Base-by-base conservation (phyloP, 441 rosid species). In the Erodium trifolium region DNA sequence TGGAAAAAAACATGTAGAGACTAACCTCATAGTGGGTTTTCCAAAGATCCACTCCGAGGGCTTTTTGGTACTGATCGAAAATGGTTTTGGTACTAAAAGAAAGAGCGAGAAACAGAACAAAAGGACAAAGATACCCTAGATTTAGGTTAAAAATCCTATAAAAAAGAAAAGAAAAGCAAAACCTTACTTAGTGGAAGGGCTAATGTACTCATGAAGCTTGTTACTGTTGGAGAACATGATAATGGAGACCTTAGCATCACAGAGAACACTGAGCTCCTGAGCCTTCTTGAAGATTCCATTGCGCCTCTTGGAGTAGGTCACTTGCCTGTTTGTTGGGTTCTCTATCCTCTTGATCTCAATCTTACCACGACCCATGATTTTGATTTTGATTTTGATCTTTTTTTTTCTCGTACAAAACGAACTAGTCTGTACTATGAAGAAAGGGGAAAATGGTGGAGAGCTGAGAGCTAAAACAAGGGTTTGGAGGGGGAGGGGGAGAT, bases 271-370 rank as follows among this genome's bases (percentile, higher is more conserved):
- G 63, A 85, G 84, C 62, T 85, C 87, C 43, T 79, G 76, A 12
- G 89, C 87, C 65, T 85, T 85, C 83, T 85, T 83, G 80, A 83
- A 82, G 43, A 85, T 73, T 19, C 86, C 86, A 60, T 82, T 83
- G 70, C 87, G 71, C 34, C 87, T 66, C 78, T 83, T 85, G 39
- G 87, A 83, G 76, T 78, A 85, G n/a, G 89, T 85, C n/a, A 83
- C 86, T 37, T 83, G 89, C 69, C 89, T 79, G 72, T 77, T 80
- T 7, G 84, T 85, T 2, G 76, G 65, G 83, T 83, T 85, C 77
- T 83, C 89, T 18, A 83, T 85, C 76, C 53, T 83, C 84, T 78
- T 82, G 79, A 85, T 85, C 84, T 83, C 84, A 55, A 83, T 82
- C 87, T 82, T 83, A 4, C 86, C 89, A 39, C 89, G 74, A 37